These are phyloP conservation scores for Brassica incana DNA, from an alignment of 345 rosid genomes.

Conservation along the genomic window DNA sequence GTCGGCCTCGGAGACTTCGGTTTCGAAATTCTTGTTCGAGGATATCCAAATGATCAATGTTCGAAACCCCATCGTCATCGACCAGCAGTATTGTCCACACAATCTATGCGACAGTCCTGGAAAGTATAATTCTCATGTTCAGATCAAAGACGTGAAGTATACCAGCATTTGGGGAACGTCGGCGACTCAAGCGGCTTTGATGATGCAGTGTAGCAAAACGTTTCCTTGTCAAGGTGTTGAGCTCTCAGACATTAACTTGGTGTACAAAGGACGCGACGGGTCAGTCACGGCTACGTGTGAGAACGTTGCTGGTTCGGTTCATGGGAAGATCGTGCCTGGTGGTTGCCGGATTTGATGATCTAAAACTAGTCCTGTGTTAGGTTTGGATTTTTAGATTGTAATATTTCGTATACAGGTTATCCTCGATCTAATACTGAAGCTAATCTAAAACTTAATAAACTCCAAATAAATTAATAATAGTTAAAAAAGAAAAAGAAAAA, in stretches of 20 bases:
- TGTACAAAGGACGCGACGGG: constrained; percentile 6
- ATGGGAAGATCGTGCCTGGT: constrained; percentile 30
- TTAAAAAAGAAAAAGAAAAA: too few relatives aligned
- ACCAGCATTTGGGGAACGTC: constrained; percentile 47
- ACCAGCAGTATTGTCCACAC: constrained; percentile 39
- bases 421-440: background rate
- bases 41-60: constrained; percentile 37
- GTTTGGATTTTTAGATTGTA: background rate
- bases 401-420: background rate
- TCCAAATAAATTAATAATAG: too few relatives aligned
- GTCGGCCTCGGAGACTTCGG: constrained; percentile 14
- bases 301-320: constrained; percentile 33
- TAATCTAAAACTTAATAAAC: background rate
- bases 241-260: constrained; percentile 38
- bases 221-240: constrained; percentile 37
- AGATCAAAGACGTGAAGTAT: constrained; percentile 35
- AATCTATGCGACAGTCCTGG: constrained; percentile 21
- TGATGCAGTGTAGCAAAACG: constrained; percentile 36
- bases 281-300: constrained; percentile 35
- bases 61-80: constrained; percentile 35
- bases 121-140: constrained; percentile 41
- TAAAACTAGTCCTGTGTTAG: background rate
- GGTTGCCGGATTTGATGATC: constrained; percentile 23
- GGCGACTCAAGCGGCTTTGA: constrained; percentile 32
- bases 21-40: constrained; percentile 32